These are phyloP conservation scores for Solanum ahanhuiri DNA, from an alignment of 257 asterid genomes.

Conservation along the genomic window DNA sequence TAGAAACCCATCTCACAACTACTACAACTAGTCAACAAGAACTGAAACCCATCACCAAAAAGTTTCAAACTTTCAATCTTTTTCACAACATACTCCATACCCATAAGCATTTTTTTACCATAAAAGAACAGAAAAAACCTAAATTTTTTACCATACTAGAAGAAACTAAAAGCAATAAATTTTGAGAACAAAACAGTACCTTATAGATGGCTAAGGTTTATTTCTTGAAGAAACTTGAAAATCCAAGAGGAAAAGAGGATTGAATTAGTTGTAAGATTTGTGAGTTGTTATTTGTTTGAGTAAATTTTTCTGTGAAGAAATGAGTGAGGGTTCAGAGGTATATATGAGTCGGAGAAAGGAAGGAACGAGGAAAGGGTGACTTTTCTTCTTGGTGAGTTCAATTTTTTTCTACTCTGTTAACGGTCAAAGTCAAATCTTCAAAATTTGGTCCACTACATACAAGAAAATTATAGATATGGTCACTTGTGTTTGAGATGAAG, in stretches of 20 bases:
- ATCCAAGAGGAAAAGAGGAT: not conserved
- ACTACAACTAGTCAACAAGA: not conserved
- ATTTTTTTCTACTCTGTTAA: not conserved
- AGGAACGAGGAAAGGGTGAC: constrained; percentile 61
- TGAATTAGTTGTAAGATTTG: not conserved
- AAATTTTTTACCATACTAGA: not conserved
- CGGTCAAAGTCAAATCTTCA: constrained; percentile 64
- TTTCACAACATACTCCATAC: not conserved
- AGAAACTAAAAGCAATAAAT: not conserved
- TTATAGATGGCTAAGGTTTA: not conserved
- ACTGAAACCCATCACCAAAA: not conserved
- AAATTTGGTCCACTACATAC: constrained; percentile 37
- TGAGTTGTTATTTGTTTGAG: not conserved
- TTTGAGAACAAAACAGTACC: not conserved
- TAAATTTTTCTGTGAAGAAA: not conserved
- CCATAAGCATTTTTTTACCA: not conserved
- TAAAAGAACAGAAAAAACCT: not conserved
- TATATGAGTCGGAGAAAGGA: constrained; percentile 23
- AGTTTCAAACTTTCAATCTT: not conserved
- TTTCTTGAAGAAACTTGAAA: not conserved
- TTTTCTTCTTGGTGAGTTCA: constrained; percentile 32
- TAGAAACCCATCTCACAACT: not conserved
- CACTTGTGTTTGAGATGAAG: not conserved
- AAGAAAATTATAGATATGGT: not conserved
- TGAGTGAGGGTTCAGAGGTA: constrained; percentile 12